Conservation (phyloP, 2,329 filamentous ascomycete species). For the Curvularia sp. region DNA sequence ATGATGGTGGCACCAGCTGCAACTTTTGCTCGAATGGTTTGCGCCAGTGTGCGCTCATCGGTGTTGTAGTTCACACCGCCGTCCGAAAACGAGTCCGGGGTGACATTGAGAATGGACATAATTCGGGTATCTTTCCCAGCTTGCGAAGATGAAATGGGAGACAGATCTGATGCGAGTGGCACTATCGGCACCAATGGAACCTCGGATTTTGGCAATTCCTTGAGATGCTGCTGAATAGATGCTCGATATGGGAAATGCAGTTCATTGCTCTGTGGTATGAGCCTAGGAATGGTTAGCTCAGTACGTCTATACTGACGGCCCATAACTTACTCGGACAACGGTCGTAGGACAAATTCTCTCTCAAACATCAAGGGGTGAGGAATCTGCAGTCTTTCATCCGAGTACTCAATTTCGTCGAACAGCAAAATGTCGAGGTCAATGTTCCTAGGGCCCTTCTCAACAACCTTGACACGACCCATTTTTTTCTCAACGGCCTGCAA, state of each 20-base stretch:
- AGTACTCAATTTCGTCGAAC: constrained; percentile 72
- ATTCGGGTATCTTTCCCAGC: constrained; percentile 66
- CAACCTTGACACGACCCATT: constrained; percentile 80
- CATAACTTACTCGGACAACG: constrained; percentile 74
- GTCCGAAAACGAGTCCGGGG: constrained; percentile 96
- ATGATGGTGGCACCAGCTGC: constrained; percentile 79
- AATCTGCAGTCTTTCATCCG: constrained; percentile 77
- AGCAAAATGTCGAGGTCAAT: constrained; percentile 93
- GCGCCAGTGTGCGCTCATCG: constrained; percentile 59
- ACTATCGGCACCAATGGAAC: constrained; percentile 51
- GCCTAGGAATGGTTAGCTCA: constrained; percentile 27
- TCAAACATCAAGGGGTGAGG: constrained; percentile 88
- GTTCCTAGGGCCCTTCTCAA: constrained; percentile 93
- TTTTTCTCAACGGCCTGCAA: constrained; percentile 83
- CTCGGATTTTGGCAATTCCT: constrained; percentile 44
- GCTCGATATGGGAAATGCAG: constrained; percentile 56
- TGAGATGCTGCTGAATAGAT: constrained; percentile 43
- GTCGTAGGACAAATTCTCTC: constrained; percentile 90
- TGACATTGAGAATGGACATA: constrained; percentile 95
- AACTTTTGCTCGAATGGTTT: constrained; percentile 69
- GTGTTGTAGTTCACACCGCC: constrained; percentile 66
- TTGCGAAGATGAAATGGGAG: constrained; percentile 39
- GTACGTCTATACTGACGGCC: neutral
- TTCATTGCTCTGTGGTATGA: constrained; percentile 36
- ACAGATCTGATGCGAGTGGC: constrained; percentile 45